Percentiles rank a stretch among this genome's conserved stretches.
Conservation (phyloP, 805 yeast genomes). For the Candida maltosa region DNA sequence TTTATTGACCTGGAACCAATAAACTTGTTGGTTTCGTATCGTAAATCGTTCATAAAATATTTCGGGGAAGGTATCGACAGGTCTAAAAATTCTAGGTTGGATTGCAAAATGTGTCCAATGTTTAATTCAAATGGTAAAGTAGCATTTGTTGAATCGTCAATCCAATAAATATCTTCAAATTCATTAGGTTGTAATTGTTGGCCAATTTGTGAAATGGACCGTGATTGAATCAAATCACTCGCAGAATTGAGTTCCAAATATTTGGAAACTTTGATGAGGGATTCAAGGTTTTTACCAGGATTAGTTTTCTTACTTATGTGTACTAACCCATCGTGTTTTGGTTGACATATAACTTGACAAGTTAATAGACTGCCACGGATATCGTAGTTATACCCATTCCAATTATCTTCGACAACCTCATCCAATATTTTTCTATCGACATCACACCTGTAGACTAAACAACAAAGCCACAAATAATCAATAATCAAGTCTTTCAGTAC, state of each 20-base stretch:
- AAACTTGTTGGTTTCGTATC: constrained; percentile 15
- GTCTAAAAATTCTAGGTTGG: background rate
- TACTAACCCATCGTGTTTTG: background rate
- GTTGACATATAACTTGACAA: constrained; percentile 40
- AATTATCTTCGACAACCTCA: constrained; percentile 18
- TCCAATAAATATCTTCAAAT: constrained; percentile 27
- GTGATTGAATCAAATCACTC: constrained; percentile 25
- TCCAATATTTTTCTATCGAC: constrained; percentile 27
- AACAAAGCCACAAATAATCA: constrained; percentile 41
- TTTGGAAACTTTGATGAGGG: background rate
- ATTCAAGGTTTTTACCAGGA: too few species aligned
- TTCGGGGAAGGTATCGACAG: constrained; percentile 1
- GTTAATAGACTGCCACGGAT: constrained; percentile 45
- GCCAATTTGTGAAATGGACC: constrained; percentile 21
- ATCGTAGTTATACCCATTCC: constrained; percentile 28
- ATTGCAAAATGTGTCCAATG: constrained; percentile 20
- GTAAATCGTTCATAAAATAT: constrained; percentile 11
- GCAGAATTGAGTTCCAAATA: constrained; percentile 17
- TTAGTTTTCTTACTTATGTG: background rate
- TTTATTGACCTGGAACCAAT: constrained; percentile 27
- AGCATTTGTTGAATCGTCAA: constrained; percentile 29
- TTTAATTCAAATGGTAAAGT: constrained; percentile 39
- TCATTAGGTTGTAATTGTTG: constrained; percentile 31
- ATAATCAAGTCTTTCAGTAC: constrained; percentile 13
- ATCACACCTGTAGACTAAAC: constrained; percentile 30